These are phyloP conservation scores for Laburnicola sp. DNA, from an alignment of 2,329 filamentous ascomycete species.

Conservation along the genomic window DNA sequence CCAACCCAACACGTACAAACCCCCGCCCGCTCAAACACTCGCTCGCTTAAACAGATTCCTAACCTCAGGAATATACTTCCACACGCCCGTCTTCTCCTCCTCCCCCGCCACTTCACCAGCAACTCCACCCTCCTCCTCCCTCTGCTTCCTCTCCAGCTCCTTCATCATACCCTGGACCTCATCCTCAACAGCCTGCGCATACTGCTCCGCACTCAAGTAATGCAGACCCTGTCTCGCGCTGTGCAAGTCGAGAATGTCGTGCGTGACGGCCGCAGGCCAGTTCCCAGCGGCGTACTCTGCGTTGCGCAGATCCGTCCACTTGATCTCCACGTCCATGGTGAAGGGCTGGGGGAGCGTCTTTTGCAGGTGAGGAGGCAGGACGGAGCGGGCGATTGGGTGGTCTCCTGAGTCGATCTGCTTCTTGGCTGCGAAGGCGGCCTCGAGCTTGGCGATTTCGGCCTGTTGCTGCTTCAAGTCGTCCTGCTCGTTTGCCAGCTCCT, in stretches of 20 bases:
- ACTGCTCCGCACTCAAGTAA: slow-evolving; percentile 27
- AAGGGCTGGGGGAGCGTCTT: slow-evolving; percentile 26
- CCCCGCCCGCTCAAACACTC: slow-evolving; percentile 6
- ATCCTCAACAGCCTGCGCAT: slow-evolving; percentile 17
- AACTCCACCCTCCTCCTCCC: slow-evolving; percentile 3
- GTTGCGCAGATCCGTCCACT: slow-evolving; percentile 42
- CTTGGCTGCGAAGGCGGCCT: slow-evolving; percentile 31
- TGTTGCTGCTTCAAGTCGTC: slow-evolving; percentile 16
- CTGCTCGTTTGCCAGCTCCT: slow-evolving; percentile 11
- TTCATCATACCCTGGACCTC: slow-evolving; percentile 23
- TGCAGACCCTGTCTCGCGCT: slow-evolving; percentile 12
- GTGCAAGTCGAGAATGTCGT: slow-evolving; percentile 26
- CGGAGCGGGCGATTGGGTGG: slow-evolving; percentile 29
- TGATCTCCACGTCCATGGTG: slow-evolving; percentile 31
- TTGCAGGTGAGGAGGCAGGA: slow-evolving; percentile 26
- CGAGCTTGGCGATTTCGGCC: slow-evolving; percentile 22
- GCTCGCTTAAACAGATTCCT: slow-evolving; percentile 27
- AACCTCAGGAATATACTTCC: slow-evolving; percentile 17
- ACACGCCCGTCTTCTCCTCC: slow-evolving; percentile 18
- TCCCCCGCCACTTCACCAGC: neutral
- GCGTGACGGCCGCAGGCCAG: slow-evolving; percentile 28
- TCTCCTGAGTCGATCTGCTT: slow-evolving; percentile 16
- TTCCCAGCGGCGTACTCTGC: slow-evolving; percentile 28
- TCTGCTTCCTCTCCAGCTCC: slow-evolving; percentile 11
- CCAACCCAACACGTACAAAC: too few relatives aligned